A percentile compares a stretch with the other conserved stretches of the same genome.
Conservation (phyloP, 495 filamentous ascomycete species). For the Penicillium ochrochloron region DNA sequence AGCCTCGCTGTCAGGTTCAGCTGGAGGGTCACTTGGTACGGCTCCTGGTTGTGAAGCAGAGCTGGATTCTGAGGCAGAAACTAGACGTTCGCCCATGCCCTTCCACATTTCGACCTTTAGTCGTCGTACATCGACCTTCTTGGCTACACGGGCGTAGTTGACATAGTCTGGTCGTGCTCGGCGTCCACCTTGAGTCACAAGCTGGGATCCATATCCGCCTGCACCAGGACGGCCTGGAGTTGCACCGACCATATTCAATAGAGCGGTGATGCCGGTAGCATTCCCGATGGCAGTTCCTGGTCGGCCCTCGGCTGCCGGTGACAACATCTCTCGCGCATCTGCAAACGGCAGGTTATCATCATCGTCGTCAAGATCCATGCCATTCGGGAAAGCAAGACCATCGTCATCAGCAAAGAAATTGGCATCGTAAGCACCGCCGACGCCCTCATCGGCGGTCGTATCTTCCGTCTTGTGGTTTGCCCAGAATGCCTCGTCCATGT, state of each 20-base stretch:
- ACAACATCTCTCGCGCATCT: slow-evolving; percentile 89
- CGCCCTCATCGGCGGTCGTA: slow-evolving; percentile 57
- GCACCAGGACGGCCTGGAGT: slow-evolving; percentile 44
- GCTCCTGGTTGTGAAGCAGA: slow-evolving; percentile 36
- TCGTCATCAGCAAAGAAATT: slow-evolving; percentile 99
- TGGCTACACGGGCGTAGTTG: slow-evolving; percentile 92
- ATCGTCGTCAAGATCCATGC: slow-evolving; percentile 64
- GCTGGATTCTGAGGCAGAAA: slow-evolving; percentile 42
- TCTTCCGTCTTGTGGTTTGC: slow-evolving; percentile 70
- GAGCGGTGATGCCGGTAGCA: slow-evolving; percentile 44
- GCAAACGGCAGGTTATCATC: slow-evolving; percentile 88
- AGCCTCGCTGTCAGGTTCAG: slow-evolving; percentile 36
- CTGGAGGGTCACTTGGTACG: slow-evolving; percentile 26
- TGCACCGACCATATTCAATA: slow-evolving; percentile 51
- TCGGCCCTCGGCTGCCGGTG: slow-evolving; percentile 62
- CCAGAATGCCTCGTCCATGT: slow-evolving; percentile 97
- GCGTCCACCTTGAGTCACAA: slow-evolving; percentile 84
- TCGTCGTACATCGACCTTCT: slow-evolving; percentile 96
- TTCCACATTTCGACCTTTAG: slow-evolving; percentile 97
- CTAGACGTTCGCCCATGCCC: slow-evolving; percentile 67
- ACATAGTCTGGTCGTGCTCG: slow-evolving; percentile 91
- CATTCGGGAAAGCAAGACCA: slow-evolving; percentile 75
- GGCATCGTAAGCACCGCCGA: slow-evolving; percentile 81
- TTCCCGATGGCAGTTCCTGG: slow-evolving; percentile 43
- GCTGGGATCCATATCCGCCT: slow-evolving; percentile 83